Base-by-base conservation (phyloP, 1,284 basidiomycete species). In the Coriolopsis trogii region DNA sequence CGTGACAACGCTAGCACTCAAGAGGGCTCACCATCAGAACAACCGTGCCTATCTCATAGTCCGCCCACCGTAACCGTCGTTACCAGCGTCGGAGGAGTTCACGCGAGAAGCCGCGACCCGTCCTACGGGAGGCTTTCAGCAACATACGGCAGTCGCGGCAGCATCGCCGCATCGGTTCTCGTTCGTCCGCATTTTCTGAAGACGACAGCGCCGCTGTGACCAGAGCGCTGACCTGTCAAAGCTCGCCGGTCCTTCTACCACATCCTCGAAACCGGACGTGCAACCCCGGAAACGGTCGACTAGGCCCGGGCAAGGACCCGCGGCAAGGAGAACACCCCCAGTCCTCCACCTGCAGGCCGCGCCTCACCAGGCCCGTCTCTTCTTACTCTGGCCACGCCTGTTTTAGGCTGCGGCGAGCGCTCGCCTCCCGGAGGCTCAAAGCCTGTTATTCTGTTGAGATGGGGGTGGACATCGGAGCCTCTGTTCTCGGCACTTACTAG, bases 311-410 rank as follows among this genome's bases (percentile, higher is more conserved):
- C 45, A 41, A 24, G 38, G 34, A 23, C 12, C 39, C 31, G 43
- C 12, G 61, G 60, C 46, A 67, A 66, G 53, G 64, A 65, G 60
- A 67, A 67, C 53, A 64, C 56, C 1, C 58, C 62, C 1, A 54
- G 51, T 40, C 58, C 58, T 6, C 52, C 58, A 2, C 47, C 47
- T 15, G 43, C 39, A 33, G n/a, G n/a, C 12, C 29, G n/a, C 31
- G 40, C 40, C 47, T 30, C 7, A 9, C 6, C 15, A 31, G n/a
- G 26, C 13, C 21, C 20, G 40, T 21, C 39, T n/a, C 8, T 24
- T 13, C 8, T 48, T 46, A 46, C 55, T 10, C 60, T 66, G 13
- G 40, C 60, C 33, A 67, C 67, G 33, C 65, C 68, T 26, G 50
- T n/a, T n/a, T n/a, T n/a, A n/a, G n/a, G n/a, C n/a, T n/a, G n/a